Evolutionary conservation across 208 protist genomes (phyloP), one percentile per base, ranked within the genome.

Genomic region (Acanthamoeba culbertsoni): DNA sequence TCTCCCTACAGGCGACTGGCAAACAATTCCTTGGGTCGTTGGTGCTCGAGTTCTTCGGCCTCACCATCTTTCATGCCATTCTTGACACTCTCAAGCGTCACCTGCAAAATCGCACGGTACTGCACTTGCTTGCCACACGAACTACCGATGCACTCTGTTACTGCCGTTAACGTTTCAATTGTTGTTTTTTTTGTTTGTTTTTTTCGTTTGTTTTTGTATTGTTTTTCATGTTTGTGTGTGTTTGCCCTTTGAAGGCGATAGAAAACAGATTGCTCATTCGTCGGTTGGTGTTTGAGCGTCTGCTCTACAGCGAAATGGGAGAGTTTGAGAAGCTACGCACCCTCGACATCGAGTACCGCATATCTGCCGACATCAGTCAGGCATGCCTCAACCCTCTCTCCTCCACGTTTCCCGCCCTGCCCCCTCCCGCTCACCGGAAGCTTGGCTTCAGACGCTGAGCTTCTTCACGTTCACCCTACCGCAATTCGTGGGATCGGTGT

Each of bases 261-360:
- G 91, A 90, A 33, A 95, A 95, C 77, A 57, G 65, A 53, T 84
- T 95, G 43, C 48, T 92, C 40, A 95, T 95, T 62, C 46, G 82
- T 33, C 90, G 91, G 45, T 51, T 95, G 63, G 90, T 95, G 28
- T 93, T 95, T 86, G 94, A 95, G 42, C 90, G 92, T 42, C 43
- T 95, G 37, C 93, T 95, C 31, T 95, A 94, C 71, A 89, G 62
- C 31, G 94, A 95, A n/a, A 94, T 95, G 65, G 94, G 94, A 18
- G 94, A 73, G 59, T 95, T 95, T 53, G 94, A 95, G 43, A 86
- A 90, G 18, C 18, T 95, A 8, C 62, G 59, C 62, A 94, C 94
- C 0, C 20, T 45, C 4, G 91, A 95, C 26, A 48, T 95, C 23
- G 94, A 95, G 18, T 92, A 43, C 23, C 90, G 89, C 42, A 48